Conservation (phyloP, 106 monocot species). For the Dendrobium huoshanense region DNA sequence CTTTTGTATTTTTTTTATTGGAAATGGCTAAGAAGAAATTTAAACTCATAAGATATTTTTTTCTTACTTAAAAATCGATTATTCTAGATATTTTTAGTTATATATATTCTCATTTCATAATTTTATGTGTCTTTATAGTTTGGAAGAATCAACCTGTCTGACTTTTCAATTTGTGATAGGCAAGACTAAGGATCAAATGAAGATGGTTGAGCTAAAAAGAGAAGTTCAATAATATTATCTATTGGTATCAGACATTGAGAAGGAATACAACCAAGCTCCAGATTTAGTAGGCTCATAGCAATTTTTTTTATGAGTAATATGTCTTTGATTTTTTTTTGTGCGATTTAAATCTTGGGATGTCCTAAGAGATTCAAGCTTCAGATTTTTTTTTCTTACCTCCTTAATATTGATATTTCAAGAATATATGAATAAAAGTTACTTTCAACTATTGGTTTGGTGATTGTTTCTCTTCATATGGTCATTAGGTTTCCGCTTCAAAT, state of each 20-base stretch:
- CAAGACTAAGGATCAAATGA: constrained; percentile 42
- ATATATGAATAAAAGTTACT: too few relatives aligned
- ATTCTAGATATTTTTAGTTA: not conserved
- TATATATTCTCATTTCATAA: not conserved
- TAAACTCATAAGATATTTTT: not conserved
- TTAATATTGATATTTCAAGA: too few relatives aligned
- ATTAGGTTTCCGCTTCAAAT: too few relatives aligned
- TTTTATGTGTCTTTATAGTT: constrained; percentile 27
- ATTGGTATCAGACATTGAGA: constrained; percentile 73
- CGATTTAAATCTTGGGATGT: too few relatives aligned
- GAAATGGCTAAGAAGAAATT: not conserved
- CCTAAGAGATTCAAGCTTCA: too few relatives aligned
- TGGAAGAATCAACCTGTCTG: constrained; percentile 85
- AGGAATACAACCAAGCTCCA: constrained; percentile 73
- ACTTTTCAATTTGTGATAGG: constrained; percentile 94
- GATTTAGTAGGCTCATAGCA: too few relatives aligned
- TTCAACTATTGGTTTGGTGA: too few relatives aligned
- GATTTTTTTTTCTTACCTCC: too few relatives aligned
- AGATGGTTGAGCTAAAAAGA: constrained; percentile 60
- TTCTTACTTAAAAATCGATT: not conserved
- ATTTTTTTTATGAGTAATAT: too few relatives aligned
- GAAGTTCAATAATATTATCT: constrained; percentile 73
- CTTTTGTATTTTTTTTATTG: not conserved
- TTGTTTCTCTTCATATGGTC: too few relatives aligned
- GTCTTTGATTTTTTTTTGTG: too few relatives aligned